Evolutionary conservation across 2,329 filamentous ascomycete genomes (phyloP).

Genomic region (Beauveria scarabaeidicola): DNA sequence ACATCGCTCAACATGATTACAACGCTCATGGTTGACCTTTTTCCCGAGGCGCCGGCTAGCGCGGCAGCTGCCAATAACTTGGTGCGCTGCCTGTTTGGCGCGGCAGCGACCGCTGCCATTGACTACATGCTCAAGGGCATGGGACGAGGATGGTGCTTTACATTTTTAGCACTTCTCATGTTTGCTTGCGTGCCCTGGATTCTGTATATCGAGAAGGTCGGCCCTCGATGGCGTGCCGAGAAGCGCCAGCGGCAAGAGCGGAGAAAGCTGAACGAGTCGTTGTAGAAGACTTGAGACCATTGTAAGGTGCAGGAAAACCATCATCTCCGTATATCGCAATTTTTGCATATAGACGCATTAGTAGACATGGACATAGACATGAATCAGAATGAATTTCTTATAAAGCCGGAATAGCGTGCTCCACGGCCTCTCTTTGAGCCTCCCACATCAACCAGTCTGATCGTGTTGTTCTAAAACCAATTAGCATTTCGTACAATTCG

Average conservation of each 20-base stretch:
- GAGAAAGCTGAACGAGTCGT: slow-evolving; percentile 1
- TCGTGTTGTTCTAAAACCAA: slow-evolving; percentile 65
- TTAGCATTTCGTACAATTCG: background rate
- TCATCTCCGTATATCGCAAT: background rate
- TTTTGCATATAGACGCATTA: background rate
- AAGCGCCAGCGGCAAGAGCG: slow-evolving; percentile 31
- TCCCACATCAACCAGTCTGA: slow-evolving; percentile 99
- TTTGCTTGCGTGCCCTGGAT: slow-evolving; percentile 40
- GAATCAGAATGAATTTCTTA: slow-evolving; percentile 21
- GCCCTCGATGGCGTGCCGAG: slow-evolving; percentile 42
- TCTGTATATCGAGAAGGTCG: slow-evolving; percentile 39
- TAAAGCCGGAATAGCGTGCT: slow-evolving; percentile 56
- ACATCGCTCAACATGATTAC: slow-evolving; percentile 56
- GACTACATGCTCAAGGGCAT: slow-evolving; percentile 48
- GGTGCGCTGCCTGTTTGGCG: slow-evolving; percentile 52
- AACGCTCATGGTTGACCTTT: slow-evolving; percentile 55
- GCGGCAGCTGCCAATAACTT: slow-evolving; percentile 58
- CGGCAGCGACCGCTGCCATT: slow-evolving; percentile 50
- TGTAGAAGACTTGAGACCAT: background rate
- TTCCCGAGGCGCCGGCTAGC: slow-evolving; percentile 51
- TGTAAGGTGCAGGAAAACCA: background rate
- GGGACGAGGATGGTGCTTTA: slow-evolving; percentile 56
- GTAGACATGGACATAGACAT: background rate
- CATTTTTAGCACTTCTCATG: slow-evolving; percentile 46
- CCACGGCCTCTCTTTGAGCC: slow-evolving; percentile 58